These are phyloP conservation scores for Russula compacta DNA, from an alignment of 768 basidiomycete genomes.

Conservation along the genomic window DNA sequence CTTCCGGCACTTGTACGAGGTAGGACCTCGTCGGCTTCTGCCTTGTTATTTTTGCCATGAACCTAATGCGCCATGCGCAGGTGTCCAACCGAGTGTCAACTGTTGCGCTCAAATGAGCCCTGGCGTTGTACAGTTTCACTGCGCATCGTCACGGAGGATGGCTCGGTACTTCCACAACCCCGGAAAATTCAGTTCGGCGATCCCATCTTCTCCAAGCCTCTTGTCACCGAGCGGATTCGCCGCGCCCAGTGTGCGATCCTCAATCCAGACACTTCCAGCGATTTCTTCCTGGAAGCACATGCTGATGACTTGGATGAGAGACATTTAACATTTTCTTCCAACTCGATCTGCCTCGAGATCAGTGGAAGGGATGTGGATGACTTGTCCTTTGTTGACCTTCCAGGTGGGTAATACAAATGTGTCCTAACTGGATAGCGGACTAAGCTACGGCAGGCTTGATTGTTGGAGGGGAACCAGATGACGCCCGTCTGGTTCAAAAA, in stretches of 20 bases:
- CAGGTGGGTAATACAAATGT: constrained; percentile 24
- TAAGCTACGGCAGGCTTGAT: constrained; percentile 39
- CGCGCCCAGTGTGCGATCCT: constrained; percentile 59
- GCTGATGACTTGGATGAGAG: constrained; percentile 21
- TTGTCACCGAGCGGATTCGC: constrained; percentile 58
- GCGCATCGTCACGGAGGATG: constrained; percentile 24
- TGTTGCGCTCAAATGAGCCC: constrained; percentile 22
- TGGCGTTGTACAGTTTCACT: constrained; percentile 32
- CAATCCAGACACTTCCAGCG: constrained; percentile 36
- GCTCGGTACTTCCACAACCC: constrained; percentile 28
- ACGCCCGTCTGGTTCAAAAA: constrained; percentile 53
- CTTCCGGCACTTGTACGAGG: constrained; percentile 70
- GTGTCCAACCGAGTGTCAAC: constrained; percentile 32
- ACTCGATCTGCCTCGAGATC: constrained; percentile 31
- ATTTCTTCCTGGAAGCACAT: constrained; percentile 32
- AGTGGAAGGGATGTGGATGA: constrained; percentile 32
- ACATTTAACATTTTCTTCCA: constrained; percentile 29
- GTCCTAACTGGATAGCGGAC: neutral
- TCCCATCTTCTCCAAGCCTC: constrained; percentile 38
- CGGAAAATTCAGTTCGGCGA: constrained; percentile 23
- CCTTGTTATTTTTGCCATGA: neutral
- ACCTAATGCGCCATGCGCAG: constrained; percentile 16
- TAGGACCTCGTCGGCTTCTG: constrained; percentile 20
- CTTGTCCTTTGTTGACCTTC: constrained; percentile 34
- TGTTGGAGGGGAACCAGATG: constrained; percentile 41